Conservation (phyloP, 129 eudicot species). For the Helichrysum umbraculigerum region DNA sequence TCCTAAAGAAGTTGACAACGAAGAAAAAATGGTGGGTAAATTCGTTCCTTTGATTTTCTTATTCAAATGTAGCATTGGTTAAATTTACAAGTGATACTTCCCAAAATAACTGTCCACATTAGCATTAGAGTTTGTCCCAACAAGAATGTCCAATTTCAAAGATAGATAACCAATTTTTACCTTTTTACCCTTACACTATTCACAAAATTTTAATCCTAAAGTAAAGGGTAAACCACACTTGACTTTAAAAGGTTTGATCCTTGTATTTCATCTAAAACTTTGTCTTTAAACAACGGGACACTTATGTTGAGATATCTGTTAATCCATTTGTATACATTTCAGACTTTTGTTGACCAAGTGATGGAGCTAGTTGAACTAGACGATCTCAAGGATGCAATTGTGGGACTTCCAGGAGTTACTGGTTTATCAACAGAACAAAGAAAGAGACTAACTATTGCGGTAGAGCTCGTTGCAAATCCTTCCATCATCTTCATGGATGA, state of each 20-base stretch:
- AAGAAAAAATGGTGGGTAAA: conserved; percentile 69
- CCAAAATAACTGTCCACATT: too few relatives aligned
- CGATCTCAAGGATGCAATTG: conserved; percentile 70
- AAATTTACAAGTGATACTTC: background rate
- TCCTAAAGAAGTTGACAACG: conserved; percentile 66
- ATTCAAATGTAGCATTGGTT: background rate
- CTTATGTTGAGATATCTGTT: background rate
- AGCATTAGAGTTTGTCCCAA: too few relatives aligned
- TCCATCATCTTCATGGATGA: conserved; percentile 97
- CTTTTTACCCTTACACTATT: too few relatives aligned
- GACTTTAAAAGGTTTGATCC: too few relatives aligned
- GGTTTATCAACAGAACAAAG: conserved; percentile 91
- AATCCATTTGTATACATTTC: conserved; percentile 2
- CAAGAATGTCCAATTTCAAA: too few relatives aligned
- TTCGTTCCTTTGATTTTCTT: background rate
- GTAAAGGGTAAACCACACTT: too few relatives aligned
- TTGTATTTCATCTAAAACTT: too few relatives aligned
- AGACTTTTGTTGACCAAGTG: conserved; percentile 77
- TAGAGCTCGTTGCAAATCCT: conserved; percentile 95
- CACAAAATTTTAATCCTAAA: too few relatives aligned
- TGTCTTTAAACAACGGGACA: too few relatives aligned
- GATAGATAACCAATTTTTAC: too few relatives aligned
- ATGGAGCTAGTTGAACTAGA: conserved; percentile 74
- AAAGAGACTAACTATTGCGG: conserved; percentile 89
- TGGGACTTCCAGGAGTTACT: conserved; percentile 79